Percentiles rank a stretch among this genome's conserved stretches.
Conservation (phyloP, 225 moss, liverwort and hornwort species). For the Pseudoscleropodium purum region DNA sequence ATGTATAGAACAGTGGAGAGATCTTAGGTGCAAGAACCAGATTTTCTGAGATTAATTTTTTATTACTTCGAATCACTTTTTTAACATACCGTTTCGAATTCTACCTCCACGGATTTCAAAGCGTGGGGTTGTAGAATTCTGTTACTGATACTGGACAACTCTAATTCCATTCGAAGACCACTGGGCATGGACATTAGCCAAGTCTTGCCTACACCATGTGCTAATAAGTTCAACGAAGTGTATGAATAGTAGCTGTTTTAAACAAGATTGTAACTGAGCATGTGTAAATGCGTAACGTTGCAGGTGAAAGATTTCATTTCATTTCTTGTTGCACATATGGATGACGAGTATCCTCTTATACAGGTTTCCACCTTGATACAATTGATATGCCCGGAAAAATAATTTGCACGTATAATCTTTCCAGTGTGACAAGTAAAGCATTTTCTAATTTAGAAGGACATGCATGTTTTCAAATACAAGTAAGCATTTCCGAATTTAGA, state of each 20-base stretch:
- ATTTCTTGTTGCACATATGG: conserved; percentile 67
- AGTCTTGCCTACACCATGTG: background rate
- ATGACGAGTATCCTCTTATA: conserved; percentile 53
- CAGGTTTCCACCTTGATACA: conserved; percentile 21
- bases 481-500: background rate
- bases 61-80: background rate
- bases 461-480: no score
- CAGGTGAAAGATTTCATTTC: conserved; percentile 62
- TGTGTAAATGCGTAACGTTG: background rate
- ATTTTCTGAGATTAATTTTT: background rate
- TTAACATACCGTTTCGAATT: background rate
- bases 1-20: no score
- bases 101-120: background rate
- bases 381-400: background rate
- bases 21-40: background rate
- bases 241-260: background rate
- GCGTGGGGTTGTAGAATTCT: background rate
- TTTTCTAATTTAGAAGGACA: background rate
- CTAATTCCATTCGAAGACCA: background rate
- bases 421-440: background rate
- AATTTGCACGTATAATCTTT: background rate
- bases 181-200: background rate
- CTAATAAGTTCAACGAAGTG: background rate
- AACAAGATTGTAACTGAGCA: background rate
- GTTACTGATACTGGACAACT: background rate